Conservation (phyloP, 1,139 yeast species). For the Debaryomycetaceae sp. region DNA sequence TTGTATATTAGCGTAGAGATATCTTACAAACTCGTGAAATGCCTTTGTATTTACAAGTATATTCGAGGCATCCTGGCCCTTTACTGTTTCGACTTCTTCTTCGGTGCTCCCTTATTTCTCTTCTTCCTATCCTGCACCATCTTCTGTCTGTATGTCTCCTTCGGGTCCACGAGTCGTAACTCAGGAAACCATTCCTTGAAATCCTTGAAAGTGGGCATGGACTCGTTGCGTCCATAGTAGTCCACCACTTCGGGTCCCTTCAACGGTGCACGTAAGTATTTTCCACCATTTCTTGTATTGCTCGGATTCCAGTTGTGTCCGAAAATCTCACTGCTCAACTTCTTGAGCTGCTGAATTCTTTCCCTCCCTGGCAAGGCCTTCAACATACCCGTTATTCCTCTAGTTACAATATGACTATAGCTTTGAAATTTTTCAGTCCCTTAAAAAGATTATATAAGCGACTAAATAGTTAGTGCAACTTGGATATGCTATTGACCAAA, state of each 20-base stretch:
- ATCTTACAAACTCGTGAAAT: not conserved
- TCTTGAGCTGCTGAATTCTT: conserved; percentile 27
- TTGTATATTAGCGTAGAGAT: conserved; percentile 3
- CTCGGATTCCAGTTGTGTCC: conserved; percentile 57
- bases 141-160: conserved; percentile 65
- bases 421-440: not conserved
- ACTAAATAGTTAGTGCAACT: no score
- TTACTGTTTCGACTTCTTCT: conserved; percentile 48
- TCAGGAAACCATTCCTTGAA: conserved; percentile 56
- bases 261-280: conserved; percentile 67
- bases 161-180: conserved; percentile 63
- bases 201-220: conserved; percentile 60
- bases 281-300: conserved; percentile 69
- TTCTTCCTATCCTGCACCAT: conserved; percentile 70
- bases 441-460: not conserved
- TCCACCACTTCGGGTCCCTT: conserved; percentile 70
- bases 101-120: conserved; percentile 93
- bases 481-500: no score
- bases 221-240: conserved; percentile 73
- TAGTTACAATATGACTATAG: not conserved
- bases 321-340: conserved; percentile 30
- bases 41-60: not conserved
- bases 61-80: not conserved
- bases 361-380: conserved; percentile 24
- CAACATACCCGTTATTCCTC: conserved; percentile 11